Percentiles rank a stretch among this genome's conserved stretches.
phyloP scores from a whole-genome alignment of 192 early-diverging fungal species.

The Backusella circina region DNA sequence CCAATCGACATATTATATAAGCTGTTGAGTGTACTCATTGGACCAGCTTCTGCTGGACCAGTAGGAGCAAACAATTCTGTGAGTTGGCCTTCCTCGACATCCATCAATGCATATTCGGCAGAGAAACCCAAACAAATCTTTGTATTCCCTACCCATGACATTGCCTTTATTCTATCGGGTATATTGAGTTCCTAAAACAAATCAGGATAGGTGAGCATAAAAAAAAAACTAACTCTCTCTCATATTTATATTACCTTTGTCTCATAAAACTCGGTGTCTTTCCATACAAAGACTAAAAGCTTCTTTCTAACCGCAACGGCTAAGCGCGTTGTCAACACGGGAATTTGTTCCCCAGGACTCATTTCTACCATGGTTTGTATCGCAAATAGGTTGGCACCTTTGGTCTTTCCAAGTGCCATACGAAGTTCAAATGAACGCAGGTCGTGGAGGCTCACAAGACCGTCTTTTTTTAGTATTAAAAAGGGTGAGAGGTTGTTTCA shows the following conservation, averaged over 20 bases:
- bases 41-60: constrained; percentile 34
- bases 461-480: constrained; percentile 46
- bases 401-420: constrained; percentile 66
- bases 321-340: constrained; percentile 66
- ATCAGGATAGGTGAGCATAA: not conserved
- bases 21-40: constrained; percentile 43
- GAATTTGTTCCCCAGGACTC: constrained; percentile 54
- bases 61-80: constrained; percentile 54
- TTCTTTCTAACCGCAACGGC: constrained; percentile 71
- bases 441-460: constrained; percentile 70
- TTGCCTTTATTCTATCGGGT: constrained; percentile 65
- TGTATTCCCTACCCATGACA: constrained; percentile 73
- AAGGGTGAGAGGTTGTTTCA: not conserved
- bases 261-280: constrained; percentile 67
- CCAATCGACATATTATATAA: constrained; percentile 50
- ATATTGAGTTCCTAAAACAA: constrained; percentile 60
- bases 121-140: constrained; percentile 65
- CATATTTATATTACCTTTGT: constrained; percentile 40
- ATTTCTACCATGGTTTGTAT: constrained; percentile 69
- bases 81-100: constrained; percentile 48
- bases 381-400: constrained; percentile 73
- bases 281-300: constrained; percentile 72
- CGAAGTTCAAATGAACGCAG: constrained; percentile 63
- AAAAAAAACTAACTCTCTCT: not conserved
- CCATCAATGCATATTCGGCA: constrained; percentile 60